Conservation (phyloP, 2,329 filamentous ascomycete species). For the Trichoderma sp. region DNA sequence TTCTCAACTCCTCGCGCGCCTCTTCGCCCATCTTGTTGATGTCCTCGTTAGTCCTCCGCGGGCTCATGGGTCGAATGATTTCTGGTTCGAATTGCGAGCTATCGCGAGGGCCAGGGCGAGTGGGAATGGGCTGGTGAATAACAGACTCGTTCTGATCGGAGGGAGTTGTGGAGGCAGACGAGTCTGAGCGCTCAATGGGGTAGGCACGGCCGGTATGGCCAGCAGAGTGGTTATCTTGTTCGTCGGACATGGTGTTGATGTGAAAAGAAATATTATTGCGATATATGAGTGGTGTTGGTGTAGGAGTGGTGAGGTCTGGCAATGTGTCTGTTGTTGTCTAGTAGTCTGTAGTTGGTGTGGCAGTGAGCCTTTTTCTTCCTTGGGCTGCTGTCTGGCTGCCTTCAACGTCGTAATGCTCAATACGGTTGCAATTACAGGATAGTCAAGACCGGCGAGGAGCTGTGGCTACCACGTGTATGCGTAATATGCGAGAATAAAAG, state of each 20-base stretch:
- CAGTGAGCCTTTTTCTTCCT: conserved; percentile 11
- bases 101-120: conserved; percentile 72
- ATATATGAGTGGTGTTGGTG: background rate
- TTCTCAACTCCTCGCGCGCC: conserved; percentile 68
- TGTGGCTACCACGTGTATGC: background rate
- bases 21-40: conserved; percentile 85
- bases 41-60: conserved; percentile 85
- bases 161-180: conserved; percentile 40
- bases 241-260: conserved; percentile 32
- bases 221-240: conserved; percentile 34
- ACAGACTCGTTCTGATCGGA: conserved; percentile 45
- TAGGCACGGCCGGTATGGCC: conserved; percentile 36
- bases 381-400: background rate
- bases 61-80: conserved; percentile 94
- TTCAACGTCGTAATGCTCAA: conserved; percentile 1
- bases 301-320: conserved; percentile 1
- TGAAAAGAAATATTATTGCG: background rate
- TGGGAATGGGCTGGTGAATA: conserved; percentile 57
- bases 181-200: conserved; percentile 47
- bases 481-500: conserved; percentile 4
- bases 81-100: conserved; percentile 79
- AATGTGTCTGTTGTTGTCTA: conserved; percentile 8
- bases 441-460: background rate
- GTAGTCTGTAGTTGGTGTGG: background rate
- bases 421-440: background rate